Evolutionary conservation across 2,329 filamentous ascomycete species (phyloP).

Genomic region (Aspergillus sp.): DNA sequence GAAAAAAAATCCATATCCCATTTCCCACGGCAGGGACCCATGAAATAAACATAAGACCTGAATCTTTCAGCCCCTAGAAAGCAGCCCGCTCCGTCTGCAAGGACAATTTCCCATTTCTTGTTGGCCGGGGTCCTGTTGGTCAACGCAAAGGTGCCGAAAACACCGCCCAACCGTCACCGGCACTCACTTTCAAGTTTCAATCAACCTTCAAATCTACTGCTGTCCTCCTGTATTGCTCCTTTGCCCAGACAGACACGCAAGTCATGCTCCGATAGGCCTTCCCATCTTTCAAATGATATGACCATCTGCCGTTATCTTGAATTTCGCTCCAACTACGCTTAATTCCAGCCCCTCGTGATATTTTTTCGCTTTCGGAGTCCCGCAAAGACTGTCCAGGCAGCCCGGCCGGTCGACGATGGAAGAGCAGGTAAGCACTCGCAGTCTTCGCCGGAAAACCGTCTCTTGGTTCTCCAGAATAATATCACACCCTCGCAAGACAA

Average conservation of each 20-base stretch:
- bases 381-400: slow-evolving; percentile 30
- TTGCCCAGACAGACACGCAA: background rate
- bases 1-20: background rate
- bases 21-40: background rate
- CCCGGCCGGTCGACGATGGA: slow-evolving; percentile 45
- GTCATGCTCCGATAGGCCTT: slow-evolving; percentile 15
- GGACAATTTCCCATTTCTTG: background rate
- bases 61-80: background rate
- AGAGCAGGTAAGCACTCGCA: slow-evolving; percentile 40
- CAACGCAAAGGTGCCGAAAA: slow-evolving; percentile 8
- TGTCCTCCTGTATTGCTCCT: background rate
- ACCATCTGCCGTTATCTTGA: slow-evolving; percentile 23
- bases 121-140: background rate
- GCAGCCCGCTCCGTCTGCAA: background rate
- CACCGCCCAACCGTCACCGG: slow-evolving; percentile 8
- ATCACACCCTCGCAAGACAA: background rate
- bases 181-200: background rate
- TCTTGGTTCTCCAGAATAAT: background rate
- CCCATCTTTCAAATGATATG: slow-evolving; percentile 22
- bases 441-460: background rate
- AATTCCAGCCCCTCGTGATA: slow-evolving; percentile 6
- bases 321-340: slow-evolving; percentile 16
- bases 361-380: slow-evolving; percentile 13
- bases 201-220: background rate
- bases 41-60: background rate